A percentile compares a stretch with the other conserved stretches of the same genome.
These are phyloP conservation scores for Alternaria novae-zelandiae DNA, from an alignment of 2,329 filamentous ascomycete species.

Conservation along the genomic window DNA sequence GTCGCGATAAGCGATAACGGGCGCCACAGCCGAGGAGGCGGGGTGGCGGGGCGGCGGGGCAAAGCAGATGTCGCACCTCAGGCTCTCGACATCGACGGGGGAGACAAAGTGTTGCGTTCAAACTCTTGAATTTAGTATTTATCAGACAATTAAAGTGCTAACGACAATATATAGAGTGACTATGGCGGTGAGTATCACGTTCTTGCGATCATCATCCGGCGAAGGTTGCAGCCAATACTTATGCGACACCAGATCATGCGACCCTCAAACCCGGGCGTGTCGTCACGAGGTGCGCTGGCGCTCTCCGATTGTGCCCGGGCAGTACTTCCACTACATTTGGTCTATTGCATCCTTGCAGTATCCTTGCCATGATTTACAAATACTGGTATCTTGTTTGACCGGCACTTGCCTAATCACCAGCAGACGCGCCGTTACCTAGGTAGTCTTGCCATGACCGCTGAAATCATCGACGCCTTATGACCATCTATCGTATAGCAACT, in stretches of 20 bases:
- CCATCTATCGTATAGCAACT: neutral
- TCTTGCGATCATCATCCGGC: neutral
- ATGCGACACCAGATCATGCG: slow-evolving; percentile 23
- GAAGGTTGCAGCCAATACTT: slow-evolving; percentile 11
- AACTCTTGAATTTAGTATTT: neutral
- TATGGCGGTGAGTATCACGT: neutral
- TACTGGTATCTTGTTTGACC: neutral
- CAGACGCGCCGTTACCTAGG: neutral
- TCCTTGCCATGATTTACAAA: neutral
- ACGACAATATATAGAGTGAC: neutral
- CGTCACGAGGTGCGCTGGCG: slow-evolving; percentile 36
- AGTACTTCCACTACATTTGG: neutral
- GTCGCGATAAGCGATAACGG: slow-evolving; percentile 31
- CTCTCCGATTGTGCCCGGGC: slow-evolving; percentile 13
- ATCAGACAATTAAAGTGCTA: neutral
- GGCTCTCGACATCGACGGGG: neutral
- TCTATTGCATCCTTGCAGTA: neutral
- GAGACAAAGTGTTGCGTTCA: neutral
- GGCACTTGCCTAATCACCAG: neutral
- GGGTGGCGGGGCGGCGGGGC: slow-evolving; percentile 12
- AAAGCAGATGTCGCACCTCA: slow-evolving; percentile 5
- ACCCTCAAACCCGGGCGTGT: slow-evolving; percentile 5
- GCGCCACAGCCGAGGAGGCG: slow-evolving; percentile 29
- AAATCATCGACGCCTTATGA: neutral
- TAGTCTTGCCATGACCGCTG: neutral